Percentiles rank a stretch among this genome's conserved stretches.
phyloP scores from a whole-genome alignment of 1,284 basidiomycete genomes.

The Microbotryum lychnidis-dioicae region DNA sequence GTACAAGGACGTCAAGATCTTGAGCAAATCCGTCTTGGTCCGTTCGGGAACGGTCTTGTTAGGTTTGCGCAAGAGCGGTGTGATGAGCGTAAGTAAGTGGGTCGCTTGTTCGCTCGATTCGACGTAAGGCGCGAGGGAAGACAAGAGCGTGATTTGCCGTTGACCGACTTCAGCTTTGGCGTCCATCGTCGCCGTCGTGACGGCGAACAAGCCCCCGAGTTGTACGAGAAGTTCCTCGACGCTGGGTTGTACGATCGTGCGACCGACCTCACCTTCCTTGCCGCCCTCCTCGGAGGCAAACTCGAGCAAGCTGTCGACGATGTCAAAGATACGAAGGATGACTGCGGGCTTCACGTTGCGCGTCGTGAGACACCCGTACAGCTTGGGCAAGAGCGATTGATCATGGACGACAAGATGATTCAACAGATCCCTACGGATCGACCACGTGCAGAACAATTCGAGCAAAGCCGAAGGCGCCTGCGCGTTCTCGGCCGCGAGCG shows the following conservation, averaged over 20 bases:
- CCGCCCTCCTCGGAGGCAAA: constrained; percentile 48
- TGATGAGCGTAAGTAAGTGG: constrained; percentile 64
- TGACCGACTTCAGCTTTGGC: constrained; percentile 63
- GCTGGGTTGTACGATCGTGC: constrained; percentile 62
- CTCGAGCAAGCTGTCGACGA: constrained; percentile 63
- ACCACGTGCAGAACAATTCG: constrained; percentile 78
- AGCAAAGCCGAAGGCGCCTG: constrained; percentile 85
- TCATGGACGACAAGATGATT: constrained; percentile 64
- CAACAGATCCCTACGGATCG: constrained; percentile 53
- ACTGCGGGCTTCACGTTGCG: constrained; percentile 81
- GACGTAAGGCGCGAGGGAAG: constrained; percentile 68
- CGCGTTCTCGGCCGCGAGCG: constrained; percentile 75
- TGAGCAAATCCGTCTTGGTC: constrained; percentile 74
- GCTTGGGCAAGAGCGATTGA: constrained; percentile 57
- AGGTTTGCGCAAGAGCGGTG: constrained; percentile 72
- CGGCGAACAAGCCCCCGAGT: constrained; percentile 62
- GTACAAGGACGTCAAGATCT: constrained; percentile 65
- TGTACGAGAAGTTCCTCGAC: constrained; percentile 67
- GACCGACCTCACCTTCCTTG: constrained; percentile 43
- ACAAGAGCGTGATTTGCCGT: constrained; percentile 73
- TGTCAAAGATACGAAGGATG: constrained; percentile 72
- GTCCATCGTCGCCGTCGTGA: constrained; percentile 49
- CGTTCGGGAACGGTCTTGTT: constrained; percentile 72
- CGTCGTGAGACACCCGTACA: constrained; percentile 73
- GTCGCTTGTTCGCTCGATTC: constrained; percentile 63